Conservation (phyloP, 1,139 yeast species). For the Diutina scorzettiae region DNA sequence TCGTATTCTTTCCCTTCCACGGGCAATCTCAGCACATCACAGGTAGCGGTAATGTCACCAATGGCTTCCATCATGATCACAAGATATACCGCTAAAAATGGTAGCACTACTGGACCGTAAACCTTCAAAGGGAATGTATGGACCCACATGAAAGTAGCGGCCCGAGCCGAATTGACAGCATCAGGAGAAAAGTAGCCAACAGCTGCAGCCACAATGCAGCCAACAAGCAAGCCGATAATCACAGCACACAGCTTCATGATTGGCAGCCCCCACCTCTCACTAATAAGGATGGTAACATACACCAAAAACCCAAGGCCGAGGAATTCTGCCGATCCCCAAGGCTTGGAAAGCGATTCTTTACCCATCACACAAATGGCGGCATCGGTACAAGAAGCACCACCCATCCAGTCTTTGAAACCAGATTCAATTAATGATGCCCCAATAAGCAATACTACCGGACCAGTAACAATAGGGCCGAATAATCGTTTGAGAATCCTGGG, state of each 20-base stretch:
- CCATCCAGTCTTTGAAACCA: conserved; percentile 6
- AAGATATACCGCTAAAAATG: conserved; percentile 3
- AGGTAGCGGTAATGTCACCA: conserved; percentile 6
- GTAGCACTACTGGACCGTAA: conserved; percentile 3
- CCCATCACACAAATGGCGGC: conserved; percentile 2
- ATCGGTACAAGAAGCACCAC: background rate
- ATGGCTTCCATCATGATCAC: conserved; percentile 5
- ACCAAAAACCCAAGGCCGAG: conserved; percentile 5
- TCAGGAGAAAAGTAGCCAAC: conserved; percentile 4
- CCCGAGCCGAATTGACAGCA: background rate
- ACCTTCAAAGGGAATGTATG: conserved; percentile 4
- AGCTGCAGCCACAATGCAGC: conserved; percentile 3
- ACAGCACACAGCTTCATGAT: conserved; percentile 6
- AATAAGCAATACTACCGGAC: conserved; percentile 4
- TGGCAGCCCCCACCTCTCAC: conserved; percentile 2
- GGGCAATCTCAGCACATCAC: conserved; percentile 4
- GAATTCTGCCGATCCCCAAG: conserved; percentile 4
- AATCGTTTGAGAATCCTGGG: conserved; percentile 2
- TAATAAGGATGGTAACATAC: background rate
- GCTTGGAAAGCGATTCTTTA: background rate
- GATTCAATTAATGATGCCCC: conserved; percentile 1
- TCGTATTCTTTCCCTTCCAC: conserved; percentile 1
- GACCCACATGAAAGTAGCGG: conserved; percentile 4
- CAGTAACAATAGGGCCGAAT: conserved; percentile 4
- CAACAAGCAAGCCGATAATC: conserved; percentile 1